Base-by-base conservation (phyloP, 306 rosid species). In the Prunus davidiana region DNA sequence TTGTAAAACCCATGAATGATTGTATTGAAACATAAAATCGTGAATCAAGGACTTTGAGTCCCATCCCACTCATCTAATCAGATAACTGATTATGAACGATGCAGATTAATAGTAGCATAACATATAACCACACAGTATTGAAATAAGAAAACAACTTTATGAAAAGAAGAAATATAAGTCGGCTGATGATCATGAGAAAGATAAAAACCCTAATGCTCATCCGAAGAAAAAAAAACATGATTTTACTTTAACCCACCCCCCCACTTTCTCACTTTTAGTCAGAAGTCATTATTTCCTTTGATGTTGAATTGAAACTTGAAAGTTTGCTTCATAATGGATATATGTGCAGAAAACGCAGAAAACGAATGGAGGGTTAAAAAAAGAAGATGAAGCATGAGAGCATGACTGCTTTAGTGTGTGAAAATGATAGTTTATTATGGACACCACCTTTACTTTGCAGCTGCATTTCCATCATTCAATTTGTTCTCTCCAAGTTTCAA, bases 351-450 rank as follows among this genome's bases (percentile, higher is more conserved):
- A 43, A 76, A 27, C 20, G 22, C 2, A 2, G n/a, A 32, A 43
- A 76, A 45, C 20, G 20, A 65, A 47, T 64, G 64, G 43, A 7
- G 2, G 43, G 22, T 52, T 52, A 54, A 72, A 68, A 55, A 55
- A 32, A 43, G 32, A 68, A 69, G 49, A 76, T 13, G 61, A 68
- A 79, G 64, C 63, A 54, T 60, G 81, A 74, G 81, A 74, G 83
- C 83, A 81, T 81, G 87, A 72, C 64, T 82, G 15, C 51, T 16
- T 63, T 63, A 38, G 43, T 38, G 38, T 32, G 38, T 32, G 38
- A 34, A 38, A 38, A 38, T 38, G 43, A 38, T 38, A 38, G 43
- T 38, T 38, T 38, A 38, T 38, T 38, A 38, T 38, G 43, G 43
- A 38, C 43, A 38, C 43, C 43, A 38, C 43, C 43, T 38, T 38